Evolutionary conservation across 2,329 filamentous ascomycete species (phyloP), one percentile per base, ranked within the genome.

Genomic region (Aureobasidium musti): DNA sequence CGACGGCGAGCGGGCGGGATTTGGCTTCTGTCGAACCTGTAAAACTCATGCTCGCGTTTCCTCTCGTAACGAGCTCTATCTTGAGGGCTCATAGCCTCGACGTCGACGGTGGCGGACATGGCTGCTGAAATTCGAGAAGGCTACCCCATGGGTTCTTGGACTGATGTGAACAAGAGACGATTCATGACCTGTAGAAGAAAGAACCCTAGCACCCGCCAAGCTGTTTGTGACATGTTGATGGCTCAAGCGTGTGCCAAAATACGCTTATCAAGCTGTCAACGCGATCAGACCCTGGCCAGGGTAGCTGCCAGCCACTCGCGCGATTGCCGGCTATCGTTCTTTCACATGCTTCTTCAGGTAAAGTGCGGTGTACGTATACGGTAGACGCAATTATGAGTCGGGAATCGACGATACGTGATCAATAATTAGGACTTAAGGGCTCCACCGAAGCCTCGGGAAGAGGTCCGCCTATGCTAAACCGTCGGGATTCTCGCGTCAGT

Each of bases 1-100:
- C 28, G 71, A 66, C n/a, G 41, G 11, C 67, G 67, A 23, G 67
- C 69, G 63, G 68, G 10, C 70, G 10, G 72, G 70, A 70, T 72
- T 72, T 33, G 70, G 69, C 57, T 70, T 60, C 56, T 60, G 43
- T 69, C 70, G 50, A 69, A 69, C 33, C 66, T 52, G 53, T 70
- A 69, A 13, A 71, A 70, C 52, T 71, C 69, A 45, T 70, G 70
- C 56, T 72, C 70, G 30, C 67, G 45, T 39, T 67, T 63, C 37
- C 66, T 65, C 26, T 67, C 66, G 30, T 65, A 67, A 30, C 63
- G 66, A 3, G 56, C 43, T 33, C 60, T 30, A n/a, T 63, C 59
- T 50, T 49, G 59, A 19, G 59, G 45, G 45, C 59, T 50, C 59
- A 50, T 28, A 23, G 59, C 59, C 59, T 63, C 59, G 33, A 63